A percentile compares a stretch with the other conserved stretches of the same genome.
phyloP scores from a whole-genome alignment of 371 early-diverging fungal genomes.

The Mucor plumbeus region DNA sequence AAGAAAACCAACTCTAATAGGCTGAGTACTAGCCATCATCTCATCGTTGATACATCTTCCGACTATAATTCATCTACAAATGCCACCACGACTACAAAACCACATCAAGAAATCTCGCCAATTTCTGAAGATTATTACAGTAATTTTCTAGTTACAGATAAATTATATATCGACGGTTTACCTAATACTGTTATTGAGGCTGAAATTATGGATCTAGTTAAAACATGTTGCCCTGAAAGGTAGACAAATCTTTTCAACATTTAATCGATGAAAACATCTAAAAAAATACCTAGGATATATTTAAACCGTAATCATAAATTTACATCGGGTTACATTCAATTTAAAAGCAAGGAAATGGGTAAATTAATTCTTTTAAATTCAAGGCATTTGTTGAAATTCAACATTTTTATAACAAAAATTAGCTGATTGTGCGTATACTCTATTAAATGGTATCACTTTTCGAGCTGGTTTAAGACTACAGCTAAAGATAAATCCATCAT shows the following conservation, averaged over 20 bases:
- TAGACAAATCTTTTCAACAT: slow-evolving; percentile 9
- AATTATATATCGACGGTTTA: slow-evolving; percentile 28
- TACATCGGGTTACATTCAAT: slow-evolving; percentile 31
- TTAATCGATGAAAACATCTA: slow-evolving; percentile 10
- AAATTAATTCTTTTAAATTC: background rate
- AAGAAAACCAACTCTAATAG: slow-evolving; percentile 16
- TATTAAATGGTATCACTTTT: slow-evolving; percentile 41
- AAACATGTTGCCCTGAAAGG: slow-evolving; percentile 39
- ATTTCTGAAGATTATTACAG: background rate
- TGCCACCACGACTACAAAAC: background rate
- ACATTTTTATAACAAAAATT: background rate
- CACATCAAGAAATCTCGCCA: background rate
- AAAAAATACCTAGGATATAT: slow-evolving; percentile 14
- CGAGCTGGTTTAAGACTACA: slow-evolving; percentile 33
- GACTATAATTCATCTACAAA: background rate
- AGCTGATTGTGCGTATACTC: slow-evolving; percentile 50
- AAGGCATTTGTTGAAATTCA: background rate
- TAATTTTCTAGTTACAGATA: slow-evolving; percentile 23
- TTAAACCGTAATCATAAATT: slow-evolving; percentile 13
- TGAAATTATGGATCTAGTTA: slow-evolving; percentile 41
- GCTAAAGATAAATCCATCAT: slow-evolving; percentile 36
- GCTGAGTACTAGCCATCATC: slow-evolving; percentile 3
- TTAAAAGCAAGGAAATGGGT: slow-evolving; percentile 31
- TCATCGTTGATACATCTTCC: slow-evolving; percentile 9
- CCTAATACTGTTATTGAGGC: slow-evolving; percentile 31